Conservation (phyloP, 768 basidiomycete species). For the Naematelia encephala region DNA sequence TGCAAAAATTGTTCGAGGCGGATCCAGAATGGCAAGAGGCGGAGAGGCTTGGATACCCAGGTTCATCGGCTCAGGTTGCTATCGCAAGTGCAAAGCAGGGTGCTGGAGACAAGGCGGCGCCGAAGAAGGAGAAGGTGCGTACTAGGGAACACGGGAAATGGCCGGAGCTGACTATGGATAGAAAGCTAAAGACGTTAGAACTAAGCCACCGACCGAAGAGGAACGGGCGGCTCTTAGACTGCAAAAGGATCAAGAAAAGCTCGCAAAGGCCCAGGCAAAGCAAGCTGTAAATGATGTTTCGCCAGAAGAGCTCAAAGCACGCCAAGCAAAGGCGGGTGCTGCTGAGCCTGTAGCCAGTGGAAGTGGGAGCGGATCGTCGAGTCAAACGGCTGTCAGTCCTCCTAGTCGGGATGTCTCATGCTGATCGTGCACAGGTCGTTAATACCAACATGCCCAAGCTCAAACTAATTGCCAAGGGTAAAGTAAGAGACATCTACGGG, state of each 20-base stretch:
- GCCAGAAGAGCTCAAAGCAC: slow-evolving; percentile 13
- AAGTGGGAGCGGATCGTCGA: slow-evolving; percentile 11
- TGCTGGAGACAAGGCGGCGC: slow-evolving; percentile 27
- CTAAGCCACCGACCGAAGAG: slow-evolving; percentile 40
- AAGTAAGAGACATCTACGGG: slow-evolving; percentile 90
- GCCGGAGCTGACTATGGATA: slow-evolving; percentile 6
- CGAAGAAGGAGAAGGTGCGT: slow-evolving; percentile 21
- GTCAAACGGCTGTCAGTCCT: neutral
- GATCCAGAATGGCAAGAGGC: slow-evolving; percentile 76
- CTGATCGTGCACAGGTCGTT: slow-evolving; percentile 3
- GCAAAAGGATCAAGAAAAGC: slow-evolving; percentile 44
- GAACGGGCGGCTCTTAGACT: slow-evolving; percentile 38
- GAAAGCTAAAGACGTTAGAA: slow-evolving; percentile 29
- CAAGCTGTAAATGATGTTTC: slow-evolving; percentile 13
- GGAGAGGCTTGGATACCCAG: slow-evolving; percentile 77
- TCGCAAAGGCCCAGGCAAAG: slow-evolving; percentile 39
- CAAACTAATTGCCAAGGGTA: slow-evolving; percentile 76
- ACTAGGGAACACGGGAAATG: neutral
- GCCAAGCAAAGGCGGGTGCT: slow-evolving; percentile 16
- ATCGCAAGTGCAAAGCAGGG: slow-evolving; percentile 21
- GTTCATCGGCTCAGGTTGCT: slow-evolving; percentile 20
- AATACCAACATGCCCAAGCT: slow-evolving; percentile 54
- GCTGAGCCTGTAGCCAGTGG: slow-evolving; percentile 24
- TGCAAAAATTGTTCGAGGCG: slow-evolving; percentile 70
- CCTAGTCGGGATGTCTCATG: neutral